These are phyloP conservation scores for Colletotrichum abscissum DNA, from an alignment of 2,329 filamentous ascomycete species.

Conservation along the genomic window DNA sequence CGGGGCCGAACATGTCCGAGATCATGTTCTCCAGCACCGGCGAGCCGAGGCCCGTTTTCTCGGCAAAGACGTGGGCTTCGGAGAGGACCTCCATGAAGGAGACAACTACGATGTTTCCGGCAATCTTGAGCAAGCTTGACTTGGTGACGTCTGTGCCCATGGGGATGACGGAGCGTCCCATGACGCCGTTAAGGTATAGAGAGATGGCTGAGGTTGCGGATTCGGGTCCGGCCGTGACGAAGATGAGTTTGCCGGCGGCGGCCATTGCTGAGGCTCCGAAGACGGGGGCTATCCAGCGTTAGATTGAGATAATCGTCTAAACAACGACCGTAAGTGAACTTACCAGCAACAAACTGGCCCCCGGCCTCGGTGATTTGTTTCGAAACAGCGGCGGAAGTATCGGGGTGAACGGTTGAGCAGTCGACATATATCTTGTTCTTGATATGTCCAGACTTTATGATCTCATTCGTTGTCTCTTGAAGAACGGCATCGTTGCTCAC, in stretches of 20 bases:
- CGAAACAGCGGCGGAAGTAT: conserved; percentile 41
- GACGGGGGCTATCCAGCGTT: conserved; percentile 45
- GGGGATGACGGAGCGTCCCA: conserved; percentile 50
- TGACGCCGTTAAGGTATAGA: conserved; percentile 52
- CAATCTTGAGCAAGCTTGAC: conserved; percentile 54
- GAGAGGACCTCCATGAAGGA: conserved; percentile 41
- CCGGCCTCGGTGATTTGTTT: conserved; percentile 12
- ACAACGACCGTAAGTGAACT: not conserved
- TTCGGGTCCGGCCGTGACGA: conserved; percentile 51
- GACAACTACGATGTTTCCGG: conserved; percentile 49
- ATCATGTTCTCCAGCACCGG: conserved; percentile 42
- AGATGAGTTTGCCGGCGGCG: conserved; percentile 53
- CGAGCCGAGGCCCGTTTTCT: conserved; percentile 42
- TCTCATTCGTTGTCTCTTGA: conserved; percentile 10
- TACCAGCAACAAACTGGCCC: conserved; percentile 55
- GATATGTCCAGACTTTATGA: conserved; percentile 45
- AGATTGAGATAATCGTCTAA: not conserved
- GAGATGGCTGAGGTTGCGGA: conserved; percentile 45
- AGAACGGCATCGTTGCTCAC: conserved; percentile 44
- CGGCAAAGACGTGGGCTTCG: conserved; percentile 45
- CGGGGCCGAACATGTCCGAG: conserved; percentile 42
- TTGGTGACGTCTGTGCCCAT: conserved; percentile 54
- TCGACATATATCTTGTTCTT: conserved; percentile 38
- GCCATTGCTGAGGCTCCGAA: conserved; percentile 55
- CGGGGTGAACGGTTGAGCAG: conserved; percentile 42